Conservation (phyloP, 257 asterid genomes). For the Penstemon barbatus region DNA sequence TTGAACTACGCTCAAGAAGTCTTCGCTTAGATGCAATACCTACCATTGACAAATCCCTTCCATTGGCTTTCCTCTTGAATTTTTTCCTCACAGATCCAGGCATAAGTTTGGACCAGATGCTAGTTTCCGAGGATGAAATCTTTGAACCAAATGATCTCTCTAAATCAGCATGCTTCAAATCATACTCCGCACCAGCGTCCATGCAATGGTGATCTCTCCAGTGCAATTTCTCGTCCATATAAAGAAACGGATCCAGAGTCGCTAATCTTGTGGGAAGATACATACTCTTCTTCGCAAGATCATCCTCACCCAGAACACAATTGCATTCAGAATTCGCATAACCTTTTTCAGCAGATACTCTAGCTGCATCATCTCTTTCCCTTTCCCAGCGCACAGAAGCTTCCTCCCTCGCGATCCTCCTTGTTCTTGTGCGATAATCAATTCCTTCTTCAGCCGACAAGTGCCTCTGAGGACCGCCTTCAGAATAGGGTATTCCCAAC, state of each 20-base stretch:
- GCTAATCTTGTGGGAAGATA: slow-evolving; percentile 51
- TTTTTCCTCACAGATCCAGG: slow-evolving; percentile 53
- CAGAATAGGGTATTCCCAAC: slow-evolving; percentile 89
- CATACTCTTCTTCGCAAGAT: slow-evolving; percentile 47
- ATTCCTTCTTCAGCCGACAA: slow-evolving; percentile 89
- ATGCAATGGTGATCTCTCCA: slow-evolving; percentile 97
- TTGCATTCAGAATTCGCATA: slow-evolving; percentile 60
- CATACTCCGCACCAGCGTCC: slow-evolving; percentile 98
- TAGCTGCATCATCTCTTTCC: slow-evolving; percentile 84
- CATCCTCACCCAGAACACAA: slow-evolving; percentile 49
- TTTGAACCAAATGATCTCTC: slow-evolving; percentile 92
- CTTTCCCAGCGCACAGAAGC: slow-evolving; percentile 64
- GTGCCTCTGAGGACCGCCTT: slow-evolving; percentile 61
- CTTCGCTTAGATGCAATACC: slow-evolving; percentile 67
- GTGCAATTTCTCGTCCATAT: slow-evolving; percentile 72
- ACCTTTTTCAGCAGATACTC: slow-evolving; percentile 75
- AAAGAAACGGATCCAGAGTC: slow-evolving; percentile 58
- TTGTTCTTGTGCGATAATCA: slow-evolving; percentile 78
- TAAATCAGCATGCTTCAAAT: slow-evolving; percentile 89
- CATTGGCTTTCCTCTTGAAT: slow-evolving; percentile 72
- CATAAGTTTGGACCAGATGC: slow-evolving; percentile 68
- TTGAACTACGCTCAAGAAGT: slow-evolving; percentile 83
- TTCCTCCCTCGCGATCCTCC: slow-evolving; percentile 89
- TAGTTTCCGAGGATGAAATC: slow-evolving; percentile 49
- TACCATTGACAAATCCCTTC: slow-evolving; percentile 53